Conservation (phyloP, 805 yeast genomes). For the Jamesozyma gamospora region DNA sequence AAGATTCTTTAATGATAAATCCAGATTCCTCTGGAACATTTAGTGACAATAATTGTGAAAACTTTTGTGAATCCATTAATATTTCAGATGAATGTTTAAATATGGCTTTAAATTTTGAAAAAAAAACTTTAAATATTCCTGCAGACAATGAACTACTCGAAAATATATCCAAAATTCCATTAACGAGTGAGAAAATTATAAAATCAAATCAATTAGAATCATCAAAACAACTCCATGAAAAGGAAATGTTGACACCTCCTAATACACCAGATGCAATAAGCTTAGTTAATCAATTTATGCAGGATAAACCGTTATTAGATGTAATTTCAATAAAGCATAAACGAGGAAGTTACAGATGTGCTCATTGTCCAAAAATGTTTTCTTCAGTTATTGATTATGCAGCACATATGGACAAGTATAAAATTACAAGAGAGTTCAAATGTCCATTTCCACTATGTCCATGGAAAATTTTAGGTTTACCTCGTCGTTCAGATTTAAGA, state of each 20-base stretch:
- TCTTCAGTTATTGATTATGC: slow-evolving; percentile 32
- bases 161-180: too few relatives aligned
- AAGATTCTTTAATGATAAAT: not conserved
- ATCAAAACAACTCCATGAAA: too few relatives aligned
- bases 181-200: too few relatives aligned
- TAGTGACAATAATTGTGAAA: too few relatives aligned
- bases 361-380: slow-evolving; percentile 37
- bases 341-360: slow-evolving; percentile 38
- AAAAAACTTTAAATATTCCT: too few relatives aligned
- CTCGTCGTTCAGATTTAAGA: slow-evolving; percentile 39
- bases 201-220: too few relatives aligned
- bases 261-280: not conserved
- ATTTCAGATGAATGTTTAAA: too few relatives aligned
- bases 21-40: too few relatives aligned
- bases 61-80: too few relatives aligned
- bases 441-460: slow-evolving; percentile 40
- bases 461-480: slow-evolving; percentile 41
- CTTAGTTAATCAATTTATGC: slow-evolving; percentile 19
- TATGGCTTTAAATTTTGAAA: too few relatives aligned
- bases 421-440: slow-evolving; percentile 33
- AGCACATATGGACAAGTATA: slow-evolving; percentile 35
- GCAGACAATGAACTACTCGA: too few relatives aligned
- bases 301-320: slow-evolving; percentile 22
- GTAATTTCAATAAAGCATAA: slow-evolving; percentile 29
- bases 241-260: not conserved